These are phyloP conservation scores for Singerocomus inundabilis DNA, from an alignment of 1,284 basidiomycete species.

Conservation along the genomic window DNA sequence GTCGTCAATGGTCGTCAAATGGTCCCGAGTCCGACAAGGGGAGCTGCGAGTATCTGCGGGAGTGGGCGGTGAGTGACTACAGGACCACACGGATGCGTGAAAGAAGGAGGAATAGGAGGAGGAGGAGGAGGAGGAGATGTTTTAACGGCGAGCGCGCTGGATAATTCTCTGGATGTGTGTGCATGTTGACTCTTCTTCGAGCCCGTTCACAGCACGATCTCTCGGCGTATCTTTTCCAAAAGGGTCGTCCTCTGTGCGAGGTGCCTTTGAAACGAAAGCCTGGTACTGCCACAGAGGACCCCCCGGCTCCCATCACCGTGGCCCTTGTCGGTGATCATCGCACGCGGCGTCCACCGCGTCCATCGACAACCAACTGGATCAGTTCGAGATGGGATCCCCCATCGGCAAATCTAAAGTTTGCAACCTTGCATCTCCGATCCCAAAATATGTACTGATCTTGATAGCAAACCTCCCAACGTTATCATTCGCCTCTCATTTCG, in stretches of 20 bases:
- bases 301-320: constrained; percentile 13
- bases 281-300: constrained; percentile 22
- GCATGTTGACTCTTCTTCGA: constrained; percentile 29
- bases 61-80: too few relatives aligned
- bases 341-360: constrained; percentile 17
- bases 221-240: constrained; percentile 34
- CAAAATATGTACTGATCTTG: constrained; percentile 22
- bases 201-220: constrained; percentile 24
- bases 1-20: constrained; percentile 36
- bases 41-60: too few relatives aligned
- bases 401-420: constrained; percentile 37
- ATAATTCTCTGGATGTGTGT: constrained; percentile 28
- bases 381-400: constrained; percentile 16
- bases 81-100: too few relatives aligned
- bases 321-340: constrained; percentile 27
- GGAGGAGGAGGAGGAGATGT: constrained; percentile 4
- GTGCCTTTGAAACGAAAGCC: constrained; percentile 18
- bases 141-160: constrained; percentile 20
- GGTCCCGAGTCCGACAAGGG: not conserved
- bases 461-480: constrained; percentile 28
- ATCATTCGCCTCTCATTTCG: constrained; percentile 29
- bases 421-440: constrained; percentile 33
- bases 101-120: not conserved
- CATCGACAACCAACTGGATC: constrained; percentile 7
- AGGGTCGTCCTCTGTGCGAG: constrained; percentile 27